Evolutionary conservation across 2,329 filamentous ascomycete species (phyloP).

Genomic region (Rhytidhysteron rufulum): DNA sequence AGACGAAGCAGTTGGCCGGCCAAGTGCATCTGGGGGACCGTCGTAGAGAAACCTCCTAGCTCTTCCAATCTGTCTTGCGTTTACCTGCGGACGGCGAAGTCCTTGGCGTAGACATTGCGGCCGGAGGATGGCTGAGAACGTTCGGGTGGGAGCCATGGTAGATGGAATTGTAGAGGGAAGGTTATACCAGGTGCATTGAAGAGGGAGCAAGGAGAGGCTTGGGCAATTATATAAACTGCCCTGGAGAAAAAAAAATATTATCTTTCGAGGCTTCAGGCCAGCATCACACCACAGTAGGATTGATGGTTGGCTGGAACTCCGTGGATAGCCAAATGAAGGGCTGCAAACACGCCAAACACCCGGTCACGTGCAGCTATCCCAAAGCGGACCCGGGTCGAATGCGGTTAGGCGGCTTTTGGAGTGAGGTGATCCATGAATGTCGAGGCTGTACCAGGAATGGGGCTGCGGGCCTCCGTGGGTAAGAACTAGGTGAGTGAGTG

Average conservation of each 20-base stretch:
- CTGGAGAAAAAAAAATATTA: conserved; percentile 5
- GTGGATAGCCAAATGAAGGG: neutral
- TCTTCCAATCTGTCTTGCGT: conserved; percentile 3
- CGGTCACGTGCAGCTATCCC: neutral
- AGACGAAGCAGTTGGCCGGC: no score
- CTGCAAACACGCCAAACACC: neutral
- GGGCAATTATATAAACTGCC: neutral
- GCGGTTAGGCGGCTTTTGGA: no score
- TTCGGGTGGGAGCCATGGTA: conserved; percentile 27
- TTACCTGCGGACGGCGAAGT: neutral
- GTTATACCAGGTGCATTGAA: conserved; percentile 16
- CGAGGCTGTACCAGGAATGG: neutral
- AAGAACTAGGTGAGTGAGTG: no score
- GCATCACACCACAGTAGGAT: conserved; percentile 31
- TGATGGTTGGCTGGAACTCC: conserved; percentile 6
- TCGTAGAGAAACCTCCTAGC: neutral
- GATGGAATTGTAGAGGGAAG: conserved; percentile 11
- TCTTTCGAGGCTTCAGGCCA: conserved; percentile 7
- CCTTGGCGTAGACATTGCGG: conserved; percentile 22
- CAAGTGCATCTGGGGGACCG: no score
- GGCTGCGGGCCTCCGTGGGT: no score
- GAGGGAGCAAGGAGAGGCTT: neutral
- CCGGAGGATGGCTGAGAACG: conserved; percentile 19
- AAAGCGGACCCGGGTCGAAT: conserved; percentile 16
- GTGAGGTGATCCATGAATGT: no score